phyloP scores from a whole-genome alignment of 306 rosid genomes.

The Pachyrhizus erosus region DNA sequence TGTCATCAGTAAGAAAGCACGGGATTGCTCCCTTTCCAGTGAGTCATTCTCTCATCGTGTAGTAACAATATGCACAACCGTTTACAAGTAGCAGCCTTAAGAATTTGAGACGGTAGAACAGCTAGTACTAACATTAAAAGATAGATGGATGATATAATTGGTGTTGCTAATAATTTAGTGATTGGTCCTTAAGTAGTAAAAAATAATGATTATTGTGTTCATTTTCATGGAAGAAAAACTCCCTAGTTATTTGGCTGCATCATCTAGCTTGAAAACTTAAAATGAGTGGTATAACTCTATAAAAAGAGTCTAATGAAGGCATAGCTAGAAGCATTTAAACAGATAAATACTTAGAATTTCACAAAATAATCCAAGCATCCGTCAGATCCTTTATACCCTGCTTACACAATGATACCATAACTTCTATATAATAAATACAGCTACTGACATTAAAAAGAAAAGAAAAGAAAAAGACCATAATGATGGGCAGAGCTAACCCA shows the following conservation, averaged over 20 bases:
- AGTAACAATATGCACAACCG: neutral
- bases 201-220: neutral
- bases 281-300: neutral
- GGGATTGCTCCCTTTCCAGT: constrained; percentile 7
- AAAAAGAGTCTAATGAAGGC: neutral
- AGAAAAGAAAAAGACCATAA: neutral
- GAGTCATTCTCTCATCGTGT: neutral
- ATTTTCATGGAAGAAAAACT: neutral
- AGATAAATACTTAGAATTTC: neutral
- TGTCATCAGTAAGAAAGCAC: constrained; percentile 2
- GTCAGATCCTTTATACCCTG: neutral
- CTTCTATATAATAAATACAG: neutral
- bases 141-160: neutral
- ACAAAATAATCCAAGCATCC: constrained; percentile 17
- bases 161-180: neutral
- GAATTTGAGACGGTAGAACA: neutral
- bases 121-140: neutral
- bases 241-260: neutral
- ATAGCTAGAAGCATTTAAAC: constrained; percentile 1
- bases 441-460: neutral
- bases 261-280: constrained; percentile 3
- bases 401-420: neutral
- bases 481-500: neutral
- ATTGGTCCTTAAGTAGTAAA: neutral
- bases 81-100: too few species aligned